Percentiles rank a stretch among this genome's conserved stretches.
Conservation (phyloP, 1,284 basidiomycete genomes). For the Phylloporus gajari region DNA sequence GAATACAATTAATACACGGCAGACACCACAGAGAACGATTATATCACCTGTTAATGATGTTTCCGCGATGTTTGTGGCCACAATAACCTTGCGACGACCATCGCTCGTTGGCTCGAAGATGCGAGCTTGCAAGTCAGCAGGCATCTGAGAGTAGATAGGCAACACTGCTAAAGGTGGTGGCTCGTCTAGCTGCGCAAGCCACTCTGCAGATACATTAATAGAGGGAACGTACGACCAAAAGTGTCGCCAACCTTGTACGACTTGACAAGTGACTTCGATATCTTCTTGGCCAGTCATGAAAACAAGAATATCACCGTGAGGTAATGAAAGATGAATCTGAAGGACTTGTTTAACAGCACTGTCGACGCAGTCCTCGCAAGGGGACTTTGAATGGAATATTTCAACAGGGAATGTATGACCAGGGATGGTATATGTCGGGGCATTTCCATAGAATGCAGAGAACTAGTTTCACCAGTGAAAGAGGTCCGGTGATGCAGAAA, state of each 20-base stretch:
- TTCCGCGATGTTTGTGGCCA: constrained; percentile 99
- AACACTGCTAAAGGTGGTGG: constrained; percentile 87
- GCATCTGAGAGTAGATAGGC: constrained; percentile 99
- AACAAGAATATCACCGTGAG: constrained; percentile 95
- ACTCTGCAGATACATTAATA: constrained; percentile 64
- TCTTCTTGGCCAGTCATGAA: constrained; percentile 99
- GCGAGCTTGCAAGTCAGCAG: constrained; percentile 97
- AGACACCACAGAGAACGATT: constrained; percentile 1
- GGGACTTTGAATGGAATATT: constrained; percentile 94
- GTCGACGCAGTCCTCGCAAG: constrained; percentile 99
- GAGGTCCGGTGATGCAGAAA: not conserved
- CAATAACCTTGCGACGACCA: constrained; percentile 95
- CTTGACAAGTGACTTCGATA: constrained; percentile 94
- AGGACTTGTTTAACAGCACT: constrained; percentile 97
- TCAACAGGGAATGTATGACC: constrained; percentile 99
- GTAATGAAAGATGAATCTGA: constrained; percentile 93
- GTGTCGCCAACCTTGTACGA: constrained; percentile 75
- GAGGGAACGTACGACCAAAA: not conserved
- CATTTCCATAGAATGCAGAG: constrained; percentile 93
- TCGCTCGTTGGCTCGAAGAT: constrained; percentile 97
- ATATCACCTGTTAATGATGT: constrained; percentile 89
- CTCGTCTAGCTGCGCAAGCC: constrained; percentile 90
- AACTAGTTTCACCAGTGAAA: constrained; percentile 65
- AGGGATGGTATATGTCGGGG: constrained; percentile 96
- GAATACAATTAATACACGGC: constrained; percentile 24